Evolutionary conservation across 192 early-diverging fungal species (phyloP).

Genomic region (Coemansia sp.): DNA sequence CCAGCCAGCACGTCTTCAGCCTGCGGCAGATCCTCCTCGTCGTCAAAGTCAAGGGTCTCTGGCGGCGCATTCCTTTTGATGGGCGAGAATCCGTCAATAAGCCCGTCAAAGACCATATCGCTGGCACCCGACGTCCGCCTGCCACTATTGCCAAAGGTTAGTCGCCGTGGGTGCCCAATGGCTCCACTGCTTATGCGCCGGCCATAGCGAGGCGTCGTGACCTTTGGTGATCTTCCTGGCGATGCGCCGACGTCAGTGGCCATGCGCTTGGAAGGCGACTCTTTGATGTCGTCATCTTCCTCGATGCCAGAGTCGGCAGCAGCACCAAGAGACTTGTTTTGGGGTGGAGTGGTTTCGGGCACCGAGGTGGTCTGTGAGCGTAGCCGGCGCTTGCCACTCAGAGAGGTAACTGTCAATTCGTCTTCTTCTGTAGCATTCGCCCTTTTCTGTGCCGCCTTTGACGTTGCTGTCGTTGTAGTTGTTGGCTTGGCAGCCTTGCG

Average conservation of each 20-base stretch:
- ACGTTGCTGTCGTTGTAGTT: neutral
- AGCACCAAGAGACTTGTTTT: neutral
- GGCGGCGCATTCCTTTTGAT: conserved; percentile 24
- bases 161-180: neutral
- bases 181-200: conserved; percentile 14
- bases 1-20: neutral
- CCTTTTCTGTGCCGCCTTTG: neutral
- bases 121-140: conserved; percentile 5
- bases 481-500: neutral
- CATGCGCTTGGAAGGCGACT: neutral
- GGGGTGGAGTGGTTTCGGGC: neutral
- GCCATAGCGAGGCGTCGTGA: conserved; percentile 26
- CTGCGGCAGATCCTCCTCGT: neutral
- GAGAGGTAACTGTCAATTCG: neutral
- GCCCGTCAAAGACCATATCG: conserved; percentile 23
- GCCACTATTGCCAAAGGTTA: conserved; percentile 8
- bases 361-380: neutral
- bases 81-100: conserved; percentile 45
- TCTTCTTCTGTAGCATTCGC: neutral
- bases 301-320: conserved; percentile 1
- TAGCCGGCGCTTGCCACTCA: neutral
- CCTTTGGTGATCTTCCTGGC: conserved; percentile 6
- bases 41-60: conserved; percentile 8
- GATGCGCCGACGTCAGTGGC: neutral
- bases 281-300: neutral